These are phyloP conservation scores for Mycothermus thermophilus DNA, from an alignment of 495 filamentous ascomycete species.

Conservation along the genomic window DNA sequence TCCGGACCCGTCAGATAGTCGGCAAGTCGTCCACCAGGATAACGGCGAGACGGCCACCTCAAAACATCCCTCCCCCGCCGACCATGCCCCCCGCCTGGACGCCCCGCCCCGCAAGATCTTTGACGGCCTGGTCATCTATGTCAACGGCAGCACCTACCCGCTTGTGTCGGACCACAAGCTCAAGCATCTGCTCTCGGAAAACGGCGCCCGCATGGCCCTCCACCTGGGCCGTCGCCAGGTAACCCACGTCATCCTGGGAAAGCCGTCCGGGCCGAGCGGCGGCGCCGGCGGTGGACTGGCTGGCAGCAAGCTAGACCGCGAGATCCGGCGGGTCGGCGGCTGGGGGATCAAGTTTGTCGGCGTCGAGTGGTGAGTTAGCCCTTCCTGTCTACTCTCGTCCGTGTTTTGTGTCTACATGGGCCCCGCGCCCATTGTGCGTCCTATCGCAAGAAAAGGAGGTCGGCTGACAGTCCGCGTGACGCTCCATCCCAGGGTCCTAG, in stretches of 20 bases:
- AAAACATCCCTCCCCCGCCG: too few species aligned
- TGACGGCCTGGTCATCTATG: slow-evolving; percentile 54
- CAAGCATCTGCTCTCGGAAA: slow-evolving; percentile 57
- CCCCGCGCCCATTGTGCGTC: too few species aligned
- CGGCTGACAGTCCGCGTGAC: slow-evolving; percentile 1
- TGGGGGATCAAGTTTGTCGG: slow-evolving; percentile 65
- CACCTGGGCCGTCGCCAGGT: slow-evolving; percentile 56
- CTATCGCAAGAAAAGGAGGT: slow-evolving; percentile 2
- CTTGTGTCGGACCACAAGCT: slow-evolving; percentile 74
- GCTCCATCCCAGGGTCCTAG: slow-evolving; percentile 45
- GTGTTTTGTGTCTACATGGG: slow-evolving; percentile 5
- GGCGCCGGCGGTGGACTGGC: slow-evolving; percentile 69
- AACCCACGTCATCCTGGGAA: slow-evolving; percentile 77
- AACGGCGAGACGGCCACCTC: slow-evolving; percentile 4
- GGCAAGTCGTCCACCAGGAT: background rate
- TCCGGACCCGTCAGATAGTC: too few species aligned
- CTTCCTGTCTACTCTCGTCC: slow-evolving; percentile 1
- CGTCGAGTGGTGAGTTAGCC: slow-evolving; percentile 57
- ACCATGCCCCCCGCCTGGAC: too few species aligned
- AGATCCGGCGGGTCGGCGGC: slow-evolving; percentile 51
- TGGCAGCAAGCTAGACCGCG: slow-evolving; percentile 68
- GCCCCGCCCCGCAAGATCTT: too few species aligned
- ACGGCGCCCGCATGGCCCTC: slow-evolving; percentile 58
- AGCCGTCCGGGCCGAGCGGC: slow-evolving; percentile 24
- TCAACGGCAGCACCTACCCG: slow-evolving; percentile 79